Conservation (phyloP, 1,139 yeast genomes). For the Eremothecium cymbalariae region DNA sequence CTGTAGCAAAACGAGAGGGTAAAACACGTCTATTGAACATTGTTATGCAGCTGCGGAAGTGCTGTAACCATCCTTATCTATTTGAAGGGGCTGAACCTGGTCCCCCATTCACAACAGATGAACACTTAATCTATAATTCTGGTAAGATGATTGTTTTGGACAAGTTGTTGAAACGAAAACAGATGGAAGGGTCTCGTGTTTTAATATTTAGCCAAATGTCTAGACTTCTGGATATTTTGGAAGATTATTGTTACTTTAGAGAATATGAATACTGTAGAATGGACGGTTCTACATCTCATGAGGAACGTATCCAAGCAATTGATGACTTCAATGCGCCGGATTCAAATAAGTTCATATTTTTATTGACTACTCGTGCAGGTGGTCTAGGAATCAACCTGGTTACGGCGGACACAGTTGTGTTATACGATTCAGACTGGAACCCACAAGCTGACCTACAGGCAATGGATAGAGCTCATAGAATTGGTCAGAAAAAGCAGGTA, state of each 20-base stretch:
- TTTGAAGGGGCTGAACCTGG: slow-evolving; percentile 99
- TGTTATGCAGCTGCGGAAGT: slow-evolving; percentile 93
- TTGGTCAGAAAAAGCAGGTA: slow-evolving; percentile 95
- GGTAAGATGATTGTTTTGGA: slow-evolving; percentile 89
- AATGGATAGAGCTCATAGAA: slow-evolving; percentile 98
- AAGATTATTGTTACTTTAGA: slow-evolving; percentile 83
- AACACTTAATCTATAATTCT: slow-evolving; percentile 77
- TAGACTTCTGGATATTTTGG: slow-evolving; percentile 79
- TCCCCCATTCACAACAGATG: slow-evolving; percentile 95
- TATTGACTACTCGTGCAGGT: slow-evolving; percentile 96
- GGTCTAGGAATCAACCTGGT: slow-evolving; percentile 94
- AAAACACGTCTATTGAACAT: slow-evolving; percentile 84
- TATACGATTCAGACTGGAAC: slow-evolving; percentile 96
- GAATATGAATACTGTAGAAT: slow-evolving; percentile 84
- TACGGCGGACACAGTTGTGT: slow-evolving; percentile 81
- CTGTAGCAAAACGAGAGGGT: slow-evolving; percentile 79
- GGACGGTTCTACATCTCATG: slow-evolving; percentile 92
- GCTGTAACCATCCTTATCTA: slow-evolving; percentile 94
- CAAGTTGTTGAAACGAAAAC: slow-evolving; percentile 64
- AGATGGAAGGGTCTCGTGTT: slow-evolving; percentile 78
- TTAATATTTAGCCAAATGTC: slow-evolving; percentile 94
- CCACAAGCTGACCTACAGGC: slow-evolving; percentile 99
- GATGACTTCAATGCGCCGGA: slow-evolving; percentile 84
- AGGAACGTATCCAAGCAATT: slow-evolving; percentile 83
- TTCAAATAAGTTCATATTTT: slow-evolving; percentile 73